Conservation (phyloP, 2,329 filamentous ascomycete species). For the Cordyceps cateniannulata region DNA sequence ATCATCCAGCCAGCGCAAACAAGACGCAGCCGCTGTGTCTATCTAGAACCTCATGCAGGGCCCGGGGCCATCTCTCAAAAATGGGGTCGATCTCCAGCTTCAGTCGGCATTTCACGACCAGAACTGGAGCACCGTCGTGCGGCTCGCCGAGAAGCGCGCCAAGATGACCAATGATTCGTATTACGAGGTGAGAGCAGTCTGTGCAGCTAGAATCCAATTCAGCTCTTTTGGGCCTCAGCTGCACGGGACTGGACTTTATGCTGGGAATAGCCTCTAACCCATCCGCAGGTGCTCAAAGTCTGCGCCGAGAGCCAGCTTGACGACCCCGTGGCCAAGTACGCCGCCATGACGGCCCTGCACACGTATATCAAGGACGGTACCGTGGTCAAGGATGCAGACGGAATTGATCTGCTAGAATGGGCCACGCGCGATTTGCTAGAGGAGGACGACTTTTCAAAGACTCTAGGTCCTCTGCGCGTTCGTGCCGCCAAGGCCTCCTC, state of each 20-base stretch:
- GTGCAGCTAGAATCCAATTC: background rate
- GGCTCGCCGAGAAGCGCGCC: slow-evolving; percentile 45
- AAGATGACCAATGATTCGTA: slow-evolving; percentile 47
- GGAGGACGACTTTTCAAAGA: slow-evolving; percentile 37
- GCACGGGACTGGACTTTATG: background rate
- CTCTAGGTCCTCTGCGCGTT: slow-evolving; percentile 43
- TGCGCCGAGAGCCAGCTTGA: slow-evolving; percentile 48
- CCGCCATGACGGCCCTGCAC: slow-evolving; percentile 38
- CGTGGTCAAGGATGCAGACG: slow-evolving; percentile 42
- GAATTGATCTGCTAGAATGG: slow-evolving; percentile 50
- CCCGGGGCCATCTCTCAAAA: slow-evolving; percentile 35
- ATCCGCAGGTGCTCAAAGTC: slow-evolving; percentile 36
- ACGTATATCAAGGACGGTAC: slow-evolving; percentile 40
- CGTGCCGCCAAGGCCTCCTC: slow-evolving; percentile 48
- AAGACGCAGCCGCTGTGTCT: background rate
- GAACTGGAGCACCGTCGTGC: slow-evolving; percentile 46
- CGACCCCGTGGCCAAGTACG: slow-evolving; percentile 38
- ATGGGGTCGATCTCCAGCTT: slow-evolving; percentile 47
- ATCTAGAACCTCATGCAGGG: slow-evolving; percentile 24
- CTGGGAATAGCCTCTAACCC: background rate
- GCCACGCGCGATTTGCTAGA: slow-evolving; percentile 34
- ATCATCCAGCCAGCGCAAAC: background rate
- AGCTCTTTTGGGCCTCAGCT: background rate
- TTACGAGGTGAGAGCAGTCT: slow-evolving; percentile 40
- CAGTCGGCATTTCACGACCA: slow-evolving; percentile 48